These are phyloP conservation scores for Fraxinus floribunda DNA, from an alignment of 305 asterid genomes.

Conservation along the genomic window DNA sequence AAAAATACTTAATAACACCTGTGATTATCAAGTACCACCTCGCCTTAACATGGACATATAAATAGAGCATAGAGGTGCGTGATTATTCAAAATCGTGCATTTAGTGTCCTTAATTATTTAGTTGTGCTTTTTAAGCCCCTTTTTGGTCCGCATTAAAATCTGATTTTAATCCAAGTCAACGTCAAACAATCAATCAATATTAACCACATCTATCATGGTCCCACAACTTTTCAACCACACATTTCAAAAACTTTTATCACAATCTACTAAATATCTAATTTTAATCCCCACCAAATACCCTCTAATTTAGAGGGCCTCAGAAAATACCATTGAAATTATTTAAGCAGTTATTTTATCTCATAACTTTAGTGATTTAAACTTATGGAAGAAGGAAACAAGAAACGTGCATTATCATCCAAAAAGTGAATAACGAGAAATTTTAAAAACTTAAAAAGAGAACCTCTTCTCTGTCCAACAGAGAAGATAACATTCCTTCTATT, in stretches of 20 bases:
- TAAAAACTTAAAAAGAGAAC: slow-evolving; percentile 34
- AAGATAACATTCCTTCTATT: too few relatives aligned
- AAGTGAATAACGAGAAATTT: not conserved
- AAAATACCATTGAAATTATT: not conserved
- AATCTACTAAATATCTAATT: too few relatives aligned
- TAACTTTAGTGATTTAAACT: not conserved
- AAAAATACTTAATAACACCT: not conserved
- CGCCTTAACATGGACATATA: not conserved
- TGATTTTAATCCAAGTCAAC: too few relatives aligned
- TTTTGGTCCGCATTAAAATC: too few relatives aligned
- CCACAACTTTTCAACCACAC: too few relatives aligned
- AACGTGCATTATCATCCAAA: not conserved
- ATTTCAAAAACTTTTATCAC: too few relatives aligned
- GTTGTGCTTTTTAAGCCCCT: not conserved
- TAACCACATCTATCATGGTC: too few relatives aligned
- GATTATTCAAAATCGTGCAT: not conserved
- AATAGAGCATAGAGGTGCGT: not conserved
- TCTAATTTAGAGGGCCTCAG: not conserved
- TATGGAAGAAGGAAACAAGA: not conserved
- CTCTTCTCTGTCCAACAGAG: too few relatives aligned
- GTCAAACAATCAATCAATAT: too few relatives aligned
- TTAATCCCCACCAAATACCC: too few relatives aligned
- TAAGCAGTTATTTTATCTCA: not conserved
- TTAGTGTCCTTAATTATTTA: not conserved
- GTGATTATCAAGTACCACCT: not conserved